Evolutionary conservation across 192 early-diverging fungal genomes (phyloP), one percentile per base, ranked within the genome.

Genomic region (Lunasporangiospora selenospora): DNA sequence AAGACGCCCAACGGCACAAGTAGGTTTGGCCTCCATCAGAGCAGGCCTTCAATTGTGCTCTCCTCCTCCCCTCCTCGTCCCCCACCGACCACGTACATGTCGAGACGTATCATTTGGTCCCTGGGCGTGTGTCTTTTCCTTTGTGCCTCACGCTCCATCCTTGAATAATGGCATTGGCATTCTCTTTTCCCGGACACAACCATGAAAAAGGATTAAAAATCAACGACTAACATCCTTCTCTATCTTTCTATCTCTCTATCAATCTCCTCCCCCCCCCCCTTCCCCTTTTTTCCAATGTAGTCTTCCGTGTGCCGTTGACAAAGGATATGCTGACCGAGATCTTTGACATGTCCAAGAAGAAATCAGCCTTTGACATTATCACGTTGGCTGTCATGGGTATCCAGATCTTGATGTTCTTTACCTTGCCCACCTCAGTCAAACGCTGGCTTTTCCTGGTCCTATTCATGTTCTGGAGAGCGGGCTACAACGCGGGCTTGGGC

Each of bases 401-500:
- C 15, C 82, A 90, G 51, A 78, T 92, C 60, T 44, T 81, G n/a
- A 59, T 92, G 34, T 88, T 91, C 56, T 85, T 94, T 33, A 52
- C 82, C 9, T 63, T 91, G 63, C 83, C 88, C 30, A 48, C 81
- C 46, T 76, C 58, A 3, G 56, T 79, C 61, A 80, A 79, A 53
- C 86, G 81, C 33, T 76, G 60, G 52, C 48, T 92, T 29, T 92
- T 94, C 67, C 43, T 97, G 51, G 65, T 80, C 6, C 64, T 93
- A 15, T 96, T 96, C 76, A 49, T 90, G 8, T 92, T 92, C 62
- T 98, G 95, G 95, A 86, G 96, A 51, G 62, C 86, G 29, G 83
- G 85, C 53, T 97, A 97, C 80, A 95, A 96, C 71, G 80, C 81
- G 6, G 93, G 92, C n/a, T 73, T 98, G 6, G 96, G 96, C 13